Evolutionary conservation across 1,139 yeast species (phyloP), one percentile per base, ranked within the genome.

Genomic region (Scheffersomyces cryptocercus): DNA sequence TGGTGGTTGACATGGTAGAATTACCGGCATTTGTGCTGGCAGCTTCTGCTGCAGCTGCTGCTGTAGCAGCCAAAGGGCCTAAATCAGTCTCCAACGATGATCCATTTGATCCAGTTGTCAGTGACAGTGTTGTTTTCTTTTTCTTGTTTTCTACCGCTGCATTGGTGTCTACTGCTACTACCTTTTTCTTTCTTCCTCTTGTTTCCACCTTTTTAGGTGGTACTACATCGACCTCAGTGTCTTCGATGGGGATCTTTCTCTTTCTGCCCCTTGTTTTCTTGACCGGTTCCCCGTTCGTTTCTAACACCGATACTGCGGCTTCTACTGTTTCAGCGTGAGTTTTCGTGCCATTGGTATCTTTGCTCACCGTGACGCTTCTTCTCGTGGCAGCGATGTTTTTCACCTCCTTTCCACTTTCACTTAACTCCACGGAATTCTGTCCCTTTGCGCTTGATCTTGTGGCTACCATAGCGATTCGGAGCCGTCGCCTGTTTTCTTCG

Each of bases 361-460:
- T 7, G 35, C 26, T 6, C 26, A 20, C 26, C 26, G 6, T 20
- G 3, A 8, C 26, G 7, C 26, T 6, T 20, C 26, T 5, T 20
- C 26, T 20, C 26, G 26, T 20, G 8, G 26, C 20, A 31, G 35
- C n/a, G 15, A 31, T 14, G 15, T 31, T 31, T 31, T 31, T 31
- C 35, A 31, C 35, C 20, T 13, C 20, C 35, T 31, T 31, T 15
- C 35, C 20, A n/a, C 11, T 31, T 12, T 31, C 24, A 12, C 20
- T 20, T 10, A 31, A 20, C 35, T 31, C 35, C 11, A 31, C 35
- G n/a, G 35, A 14, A 14, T 15, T 8, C 20, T 11, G 35, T 10
- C 20, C 45, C 31, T 37, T 39, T 5, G 36, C 40, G 28, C 39
- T 38, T 31, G 48, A 45, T 26, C 46, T 29, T 11, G 46, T 45